Conservation (phyloP, 306 rosid genomes). For the Cicer judaicum region DNA sequence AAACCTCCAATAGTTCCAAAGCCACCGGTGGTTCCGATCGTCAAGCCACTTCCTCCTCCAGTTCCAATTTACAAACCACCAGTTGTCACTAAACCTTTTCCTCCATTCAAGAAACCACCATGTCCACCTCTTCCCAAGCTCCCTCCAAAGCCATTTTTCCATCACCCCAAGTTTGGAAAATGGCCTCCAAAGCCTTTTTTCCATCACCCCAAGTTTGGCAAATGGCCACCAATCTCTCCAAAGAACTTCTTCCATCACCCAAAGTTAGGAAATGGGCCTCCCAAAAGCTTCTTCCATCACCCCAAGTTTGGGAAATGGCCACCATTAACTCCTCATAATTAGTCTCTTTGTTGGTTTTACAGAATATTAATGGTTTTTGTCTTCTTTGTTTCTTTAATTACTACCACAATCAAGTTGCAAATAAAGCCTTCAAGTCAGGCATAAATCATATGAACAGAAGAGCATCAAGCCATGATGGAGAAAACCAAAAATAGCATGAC, state of each 20-base stretch:
- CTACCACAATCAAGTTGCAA: slow-evolving; percentile 28
- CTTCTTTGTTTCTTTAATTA: slow-evolving; percentile 27
- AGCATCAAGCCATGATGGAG: slow-evolving; percentile 2
- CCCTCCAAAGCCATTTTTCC: slow-evolving; percentile 45
- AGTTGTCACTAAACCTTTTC: slow-evolving; percentile 32
- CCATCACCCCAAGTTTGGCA: slow-evolving; percentile 58
- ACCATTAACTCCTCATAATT: slow-evolving; percentile 49
- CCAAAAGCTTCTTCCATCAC: slow-evolving; percentile 50
- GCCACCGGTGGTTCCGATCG: slow-evolving; percentile 34
- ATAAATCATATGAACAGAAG: slow-evolving; percentile 22
- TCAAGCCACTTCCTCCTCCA: slow-evolving; percentile 39
- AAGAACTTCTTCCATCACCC: slow-evolving; percentile 56
- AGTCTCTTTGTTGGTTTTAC: slow-evolving; percentile 19
- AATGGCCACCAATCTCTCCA: neutral
- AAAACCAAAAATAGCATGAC: neutral
- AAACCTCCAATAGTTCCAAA: slow-evolving; percentile 41
- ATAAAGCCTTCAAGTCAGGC: slow-evolving; percentile 36
- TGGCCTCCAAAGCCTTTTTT: slow-evolving; percentile 28
- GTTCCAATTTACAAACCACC: slow-evolving; percentile 45
- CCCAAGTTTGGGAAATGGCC: slow-evolving; percentile 52
- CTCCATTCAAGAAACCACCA: slow-evolving; percentile 40
- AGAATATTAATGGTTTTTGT: slow-evolving; percentile 32
- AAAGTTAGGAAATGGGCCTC: slow-evolving; percentile 54
- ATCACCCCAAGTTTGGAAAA: slow-evolving; percentile 42
- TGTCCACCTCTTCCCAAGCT: slow-evolving; percentile 48